These are phyloP conservation scores for Sporothrix humicola DNA, from an alignment of 2,329 filamentous ascomycete genomes.

Conservation along the genomic window DNA sequence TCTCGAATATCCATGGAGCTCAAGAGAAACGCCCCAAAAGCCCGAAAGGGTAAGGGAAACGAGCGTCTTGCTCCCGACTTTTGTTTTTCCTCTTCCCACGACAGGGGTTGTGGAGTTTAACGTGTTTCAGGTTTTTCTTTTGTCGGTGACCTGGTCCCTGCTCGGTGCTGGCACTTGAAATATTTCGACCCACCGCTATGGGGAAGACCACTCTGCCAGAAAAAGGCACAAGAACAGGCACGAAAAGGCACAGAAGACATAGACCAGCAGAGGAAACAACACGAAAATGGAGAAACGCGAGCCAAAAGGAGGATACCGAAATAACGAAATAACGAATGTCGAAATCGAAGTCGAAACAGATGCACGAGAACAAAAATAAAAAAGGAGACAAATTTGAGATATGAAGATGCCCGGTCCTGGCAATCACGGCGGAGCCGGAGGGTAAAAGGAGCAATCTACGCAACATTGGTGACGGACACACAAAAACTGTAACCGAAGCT, in stretches of 20 bases:
- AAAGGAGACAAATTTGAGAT: neutral
- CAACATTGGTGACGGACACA: conserved; percentile 16
- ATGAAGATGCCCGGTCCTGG: conserved; percentile 4
- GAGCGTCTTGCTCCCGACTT: neutral
- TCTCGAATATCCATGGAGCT: neutral
- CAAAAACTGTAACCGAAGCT: no score
- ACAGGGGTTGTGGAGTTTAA: conserved; percentile 11
- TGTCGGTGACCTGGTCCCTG: conserved; percentile 20
- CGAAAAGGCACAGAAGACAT: neutral
- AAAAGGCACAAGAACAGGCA: neutral
- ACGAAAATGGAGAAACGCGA: neutral
- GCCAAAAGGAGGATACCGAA: neutral
- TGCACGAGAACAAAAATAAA: neutral
- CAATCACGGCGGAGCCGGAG: conserved; percentile 28
- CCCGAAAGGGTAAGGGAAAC: conserved; percentile 18
- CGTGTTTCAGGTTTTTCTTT: conserved; percentile 27
- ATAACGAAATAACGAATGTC: no score
- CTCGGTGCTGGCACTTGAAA: neutral
- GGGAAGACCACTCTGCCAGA: no score
- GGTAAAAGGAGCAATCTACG: conserved; percentile 10
- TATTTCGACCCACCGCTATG: no score
- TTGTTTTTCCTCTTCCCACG: neutral
- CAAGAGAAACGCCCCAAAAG: neutral
- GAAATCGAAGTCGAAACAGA: neutral
- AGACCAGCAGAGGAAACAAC: neutral